phyloP scores from a whole-genome alignment of 2,329 filamentous ascomycete species.

The Beauveria sp. region DNA sequence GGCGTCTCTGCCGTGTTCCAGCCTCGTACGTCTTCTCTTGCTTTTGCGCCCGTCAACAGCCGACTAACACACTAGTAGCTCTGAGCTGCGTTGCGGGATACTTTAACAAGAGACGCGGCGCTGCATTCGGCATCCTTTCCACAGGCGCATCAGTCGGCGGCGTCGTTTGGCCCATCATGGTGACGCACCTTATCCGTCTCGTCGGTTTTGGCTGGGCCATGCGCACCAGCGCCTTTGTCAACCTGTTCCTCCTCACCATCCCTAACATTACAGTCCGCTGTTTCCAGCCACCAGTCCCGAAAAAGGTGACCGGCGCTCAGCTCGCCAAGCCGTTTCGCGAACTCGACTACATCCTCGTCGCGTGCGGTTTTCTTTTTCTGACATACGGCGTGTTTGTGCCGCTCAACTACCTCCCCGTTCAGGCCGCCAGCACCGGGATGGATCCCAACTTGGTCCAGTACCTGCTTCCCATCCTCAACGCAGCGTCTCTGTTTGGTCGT shows the following conservation, averaged over 20 bases:
- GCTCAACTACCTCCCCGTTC: conserved; percentile 21
- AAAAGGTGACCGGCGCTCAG: conserved; percentile 20
- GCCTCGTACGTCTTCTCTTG: conserved; percentile 16
- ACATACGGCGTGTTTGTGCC: conserved; percentile 26
- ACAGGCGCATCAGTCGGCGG: conserved; percentile 31
- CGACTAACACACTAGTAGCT: conserved; percentile 14
- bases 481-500: conserved; percentile 18
- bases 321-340: conserved; percentile 23
- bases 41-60: not conserved
- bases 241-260: conserved; percentile 24
- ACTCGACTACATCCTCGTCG: conserved; percentile 20
- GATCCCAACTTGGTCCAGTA: conserved; percentile 15
- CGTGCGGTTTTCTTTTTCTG: conserved; percentile 22
- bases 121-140: conserved; percentile 27
- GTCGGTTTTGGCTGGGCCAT: conserved; percentile 34
- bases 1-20: conserved; percentile 28
- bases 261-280: conserved; percentile 24
- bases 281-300: conserved; percentile 11
- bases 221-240: conserved; percentile 29
- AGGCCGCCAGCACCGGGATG: conserved; percentile 18
- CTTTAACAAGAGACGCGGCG: conserved; percentile 27
- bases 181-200: conserved; percentile 24
- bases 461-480: conserved; percentile 20
- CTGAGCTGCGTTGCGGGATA: conserved; percentile 25
- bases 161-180: conserved; percentile 33